Percentiles rank a stretch among this genome's conserved stretches.
These are phyloP conservation scores for Xylaria acuta DNA, from an alignment of 495 filamentous ascomycete species.

Conservation along the genomic window DNA sequence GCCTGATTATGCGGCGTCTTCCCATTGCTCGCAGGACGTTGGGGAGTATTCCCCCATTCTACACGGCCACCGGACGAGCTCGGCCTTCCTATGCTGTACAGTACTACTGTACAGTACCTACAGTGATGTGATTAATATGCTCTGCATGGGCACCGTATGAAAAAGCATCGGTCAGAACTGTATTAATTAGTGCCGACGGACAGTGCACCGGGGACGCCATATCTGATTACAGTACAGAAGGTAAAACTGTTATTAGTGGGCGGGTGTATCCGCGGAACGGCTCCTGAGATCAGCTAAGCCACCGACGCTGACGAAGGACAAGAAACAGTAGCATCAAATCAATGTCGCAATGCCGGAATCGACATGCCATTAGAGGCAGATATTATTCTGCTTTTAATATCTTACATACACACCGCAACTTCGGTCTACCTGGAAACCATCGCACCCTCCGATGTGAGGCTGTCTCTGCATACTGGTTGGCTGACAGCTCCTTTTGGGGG, in stretches of 20 bases:
- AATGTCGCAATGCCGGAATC: not conserved
- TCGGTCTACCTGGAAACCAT: not conserved
- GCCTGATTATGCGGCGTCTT: constrained; percentile 17
- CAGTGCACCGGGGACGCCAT: not conserved
- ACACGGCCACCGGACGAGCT: constrained; percentile 17
- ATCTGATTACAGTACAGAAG: not conserved
- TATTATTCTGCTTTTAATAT: not conserved
- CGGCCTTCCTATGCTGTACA: not conserved
- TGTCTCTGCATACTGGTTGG: constrained; percentile 21
- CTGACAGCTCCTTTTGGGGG: constrained; percentile 5
- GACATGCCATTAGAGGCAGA: not conserved
- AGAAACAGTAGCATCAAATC: constrained; percentile 8
- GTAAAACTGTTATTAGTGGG: constrained; percentile 6
- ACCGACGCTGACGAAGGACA: constrained; percentile 11
- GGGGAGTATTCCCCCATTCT: constrained; percentile 1
- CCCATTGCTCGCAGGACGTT: not conserved
- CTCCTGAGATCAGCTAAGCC: constrained; percentile 19
- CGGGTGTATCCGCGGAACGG: constrained; percentile 21
- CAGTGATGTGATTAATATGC: not conserved
- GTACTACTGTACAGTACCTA: too few relatives aligned
- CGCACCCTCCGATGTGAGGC: constrained; percentile 25
- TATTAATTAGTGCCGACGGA: not conserved
- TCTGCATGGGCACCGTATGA: not conserved
- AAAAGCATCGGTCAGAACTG: not conserved
- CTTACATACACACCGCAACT: constrained; percentile 21